Percentiles rank a stretch among this genome's conserved stretches.
These are phyloP conservation scores for Entomortierella parvispora DNA, from an alignment of 192 early-diverging fungal genomes.

Conservation along the genomic window DNA sequence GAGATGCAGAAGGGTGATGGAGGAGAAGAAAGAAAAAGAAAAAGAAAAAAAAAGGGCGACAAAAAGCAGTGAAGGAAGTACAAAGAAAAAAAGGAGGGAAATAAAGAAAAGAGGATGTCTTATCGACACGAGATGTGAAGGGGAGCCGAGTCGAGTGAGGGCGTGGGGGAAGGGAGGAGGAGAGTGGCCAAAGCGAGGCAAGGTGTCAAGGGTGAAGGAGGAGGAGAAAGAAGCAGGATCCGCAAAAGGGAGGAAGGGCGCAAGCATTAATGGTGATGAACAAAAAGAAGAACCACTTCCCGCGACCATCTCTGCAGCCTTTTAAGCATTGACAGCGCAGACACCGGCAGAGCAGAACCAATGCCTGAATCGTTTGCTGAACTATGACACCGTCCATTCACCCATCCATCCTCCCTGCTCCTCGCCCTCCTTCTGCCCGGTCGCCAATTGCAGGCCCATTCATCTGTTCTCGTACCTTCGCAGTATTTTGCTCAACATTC, in stretches of 20 bases:
- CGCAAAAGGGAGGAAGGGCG: neutral
- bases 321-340: too few species aligned
- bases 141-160: too few species aligned
- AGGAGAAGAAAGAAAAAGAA: conserved; percentile 7
- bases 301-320: too few species aligned
- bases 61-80: neutral
- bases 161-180: neutral
- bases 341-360: too few species aligned
- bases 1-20: neutral
- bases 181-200: neutral
- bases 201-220: neutral
- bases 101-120: conserved; percentile 14
- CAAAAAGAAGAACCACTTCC: neutral
- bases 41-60: neutral
- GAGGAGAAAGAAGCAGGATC: neutral
- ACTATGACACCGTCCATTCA: neutral
- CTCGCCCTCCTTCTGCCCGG: too few species aligned
- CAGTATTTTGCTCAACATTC: too few species aligned
- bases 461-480: too few species aligned
- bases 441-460: too few species aligned
- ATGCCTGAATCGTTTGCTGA: too few species aligned
- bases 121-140: conserved; percentile 9
- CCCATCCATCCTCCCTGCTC: neutral
- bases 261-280: neutral
- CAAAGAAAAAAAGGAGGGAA: conserved; percentile 17